phyloP scores from a whole-genome alignment of 345 rosid genomes.

The Garcia nutans region DNA sequence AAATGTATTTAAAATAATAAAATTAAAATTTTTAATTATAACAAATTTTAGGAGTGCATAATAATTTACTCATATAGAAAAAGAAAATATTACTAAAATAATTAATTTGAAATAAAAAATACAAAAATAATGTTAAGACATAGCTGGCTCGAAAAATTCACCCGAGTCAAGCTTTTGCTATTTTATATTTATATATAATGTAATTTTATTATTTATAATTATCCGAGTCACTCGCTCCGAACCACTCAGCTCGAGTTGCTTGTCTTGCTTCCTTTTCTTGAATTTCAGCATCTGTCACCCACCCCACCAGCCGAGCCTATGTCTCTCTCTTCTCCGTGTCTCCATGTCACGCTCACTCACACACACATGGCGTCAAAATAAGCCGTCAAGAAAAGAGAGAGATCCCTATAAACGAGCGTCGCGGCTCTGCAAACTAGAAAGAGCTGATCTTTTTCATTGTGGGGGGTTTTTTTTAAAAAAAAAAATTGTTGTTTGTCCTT shows the following conservation, averaged over 20 bases:
- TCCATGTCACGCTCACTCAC: neutral
- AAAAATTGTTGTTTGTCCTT: constrained; percentile 11
- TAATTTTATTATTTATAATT: neutral
- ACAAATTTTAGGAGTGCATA: no score
- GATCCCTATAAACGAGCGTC: neutral
- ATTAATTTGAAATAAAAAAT: neutral
- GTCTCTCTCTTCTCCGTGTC: constrained; percentile 1
- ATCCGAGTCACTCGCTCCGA: constrained; percentile 3
- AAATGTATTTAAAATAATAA: no score
- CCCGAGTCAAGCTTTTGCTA: neutral
- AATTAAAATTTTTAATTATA: no score
- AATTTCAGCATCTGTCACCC: constrained; percentile 12
- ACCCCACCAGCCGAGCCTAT: constrained; percentile 44
- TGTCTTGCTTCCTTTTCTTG: neutral
- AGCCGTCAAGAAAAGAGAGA: constrained; percentile 3
- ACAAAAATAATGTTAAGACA: neutral
- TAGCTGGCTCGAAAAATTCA: constrained; percentile 15
- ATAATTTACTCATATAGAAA: no score
- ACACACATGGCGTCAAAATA: constrained; percentile 4
- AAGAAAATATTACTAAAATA: no score
- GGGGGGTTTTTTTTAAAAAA: neutral
- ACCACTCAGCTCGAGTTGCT: constrained; percentile 39
- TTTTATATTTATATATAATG: neutral
- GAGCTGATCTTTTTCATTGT: constrained; percentile 22
- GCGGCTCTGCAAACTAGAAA: constrained; percentile 26